These are phyloP conservation scores for Phytophthora capsici DNA, from an alignment of 352 stramenopile species.

Conservation along the genomic window DNA sequence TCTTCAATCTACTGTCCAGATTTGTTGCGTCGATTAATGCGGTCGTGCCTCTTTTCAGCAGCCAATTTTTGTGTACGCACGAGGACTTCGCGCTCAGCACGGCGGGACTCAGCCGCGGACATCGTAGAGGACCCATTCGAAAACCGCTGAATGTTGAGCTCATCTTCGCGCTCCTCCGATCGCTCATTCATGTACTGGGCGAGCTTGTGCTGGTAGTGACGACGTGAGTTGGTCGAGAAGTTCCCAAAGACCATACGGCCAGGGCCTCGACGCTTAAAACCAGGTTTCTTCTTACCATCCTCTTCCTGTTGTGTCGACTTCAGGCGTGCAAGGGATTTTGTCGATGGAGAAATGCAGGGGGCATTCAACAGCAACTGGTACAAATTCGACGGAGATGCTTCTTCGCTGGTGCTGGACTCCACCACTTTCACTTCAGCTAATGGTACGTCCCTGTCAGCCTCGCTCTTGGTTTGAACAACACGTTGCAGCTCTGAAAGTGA, in stretches of 20 bases:
- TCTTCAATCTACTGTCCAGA: conserved; percentile 35
- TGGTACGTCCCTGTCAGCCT: conserved; percentile 5
- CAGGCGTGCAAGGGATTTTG: conserved; percentile 33
- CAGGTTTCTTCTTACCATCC: conserved; percentile 24
- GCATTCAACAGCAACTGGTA: conserved; percentile 47
- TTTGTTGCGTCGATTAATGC: conserved; percentile 78
- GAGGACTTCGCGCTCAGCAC: conserved; percentile 69
- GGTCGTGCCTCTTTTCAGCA: conserved; percentile 80
- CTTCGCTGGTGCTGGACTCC: background rate
- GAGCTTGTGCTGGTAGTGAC: conserved; percentile 81
- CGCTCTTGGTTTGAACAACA: conserved; percentile 63
- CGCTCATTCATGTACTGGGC: conserved; percentile 77
- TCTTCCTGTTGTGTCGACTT: conserved; percentile 19
- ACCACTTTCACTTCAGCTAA: background rate
- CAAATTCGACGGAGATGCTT: conserved; percentile 31
- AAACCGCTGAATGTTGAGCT: conserved; percentile 70
- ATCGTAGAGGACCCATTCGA: conserved; percentile 30
- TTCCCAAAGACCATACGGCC: conserved; percentile 78
- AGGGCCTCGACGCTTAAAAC: conserved; percentile 46
- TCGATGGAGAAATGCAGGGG: conserved; percentile 36
- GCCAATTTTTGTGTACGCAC: conserved; percentile 67
- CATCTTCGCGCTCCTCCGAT: conserved; percentile 69
- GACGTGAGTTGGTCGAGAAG: conserved; percentile 65
- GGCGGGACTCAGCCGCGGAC: conserved; percentile 55
- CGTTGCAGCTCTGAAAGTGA: conserved; percentile 68